phyloP scores from a whole-genome alignment of 345 rosid species.

The Eucalyptus regnans region DNA sequence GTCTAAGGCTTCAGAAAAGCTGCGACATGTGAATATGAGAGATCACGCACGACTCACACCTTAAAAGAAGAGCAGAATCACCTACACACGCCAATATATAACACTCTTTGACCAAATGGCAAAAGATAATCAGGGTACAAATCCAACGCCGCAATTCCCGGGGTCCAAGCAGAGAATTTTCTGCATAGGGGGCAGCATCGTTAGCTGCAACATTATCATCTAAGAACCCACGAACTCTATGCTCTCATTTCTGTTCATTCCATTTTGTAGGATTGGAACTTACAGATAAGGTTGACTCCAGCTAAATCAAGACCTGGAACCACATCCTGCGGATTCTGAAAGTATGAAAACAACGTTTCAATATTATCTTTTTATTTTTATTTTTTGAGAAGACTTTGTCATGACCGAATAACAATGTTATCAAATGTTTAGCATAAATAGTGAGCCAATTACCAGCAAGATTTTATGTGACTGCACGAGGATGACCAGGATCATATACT shows the following conservation, averaged over 20 bases:
- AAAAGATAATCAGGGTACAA: constrained; percentile 25
- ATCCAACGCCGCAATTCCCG: constrained; percentile 60
- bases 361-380: not conserved
- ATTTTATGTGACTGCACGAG: not conserved
- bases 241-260: not conserved
- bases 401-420: not conserved
- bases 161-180: constrained; percentile 95
- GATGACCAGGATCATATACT: not conserved
- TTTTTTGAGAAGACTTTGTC: not conserved
- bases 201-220: not conserved
- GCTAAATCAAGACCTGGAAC: constrained; percentile 72
- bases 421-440: not conserved
- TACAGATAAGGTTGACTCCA: constrained; percentile 49
- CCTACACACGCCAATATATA: not conserved
- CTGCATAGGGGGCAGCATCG: constrained; percentile 11
- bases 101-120: not conserved
- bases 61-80: constrained; percentile 1
- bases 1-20: not conserved
- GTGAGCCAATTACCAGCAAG: not conserved
- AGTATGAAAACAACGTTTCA: not conserved
- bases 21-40: not conserved
- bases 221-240: not conserved
- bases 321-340: constrained; percentile 55
- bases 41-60: constrained; percentile 1
- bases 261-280: not conserved